A percentile compares a stretch with the other conserved stretches of the same genome.
These are phyloP conservation scores for Phytophthora pistaciae DNA, from an alignment of 352 stramenopile species.

Conservation along the genomic window DNA sequence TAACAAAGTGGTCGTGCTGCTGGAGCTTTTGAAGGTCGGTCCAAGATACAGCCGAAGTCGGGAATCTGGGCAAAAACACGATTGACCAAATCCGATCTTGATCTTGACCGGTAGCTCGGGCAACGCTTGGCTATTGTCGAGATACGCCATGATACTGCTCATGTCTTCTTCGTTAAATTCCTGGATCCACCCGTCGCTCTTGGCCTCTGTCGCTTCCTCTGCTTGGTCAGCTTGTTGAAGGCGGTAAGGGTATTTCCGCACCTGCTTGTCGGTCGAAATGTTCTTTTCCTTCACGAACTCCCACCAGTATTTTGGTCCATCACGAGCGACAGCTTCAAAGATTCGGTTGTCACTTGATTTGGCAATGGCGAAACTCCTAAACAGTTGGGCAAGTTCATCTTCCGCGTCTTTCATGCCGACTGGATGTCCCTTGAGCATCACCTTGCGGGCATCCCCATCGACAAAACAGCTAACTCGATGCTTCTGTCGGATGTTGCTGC, in stretches of 20 bases:
- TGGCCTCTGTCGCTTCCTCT: too few species aligned
- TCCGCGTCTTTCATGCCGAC: neutral
- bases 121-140: too few species aligned
- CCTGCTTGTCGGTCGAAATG: neutral
- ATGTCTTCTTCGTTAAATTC: too few species aligned
- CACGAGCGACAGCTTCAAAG: neutral
- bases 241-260: neutral
- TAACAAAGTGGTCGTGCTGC: too few species aligned
- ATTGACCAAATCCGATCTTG: too few species aligned
- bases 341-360: neutral
- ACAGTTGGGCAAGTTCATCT: neutral
- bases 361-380: neutral
- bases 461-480: neutral
- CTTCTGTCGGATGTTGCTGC: neutral
- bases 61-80: too few species aligned
- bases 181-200: too few species aligned
- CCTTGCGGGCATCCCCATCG: neutral
- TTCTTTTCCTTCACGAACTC: neutral
- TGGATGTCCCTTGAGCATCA: neutral
- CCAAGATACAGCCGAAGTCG: too few species aligned
- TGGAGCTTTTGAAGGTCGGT: too few species aligned
- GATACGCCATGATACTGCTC: too few species aligned
- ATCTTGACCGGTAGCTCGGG: too few species aligned
- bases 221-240: neutral
- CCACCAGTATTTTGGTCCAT: neutral